Base-by-base conservation (phyloP, 2,329 filamentous ascomycete species). In the Cladosporium sp. region DNA sequence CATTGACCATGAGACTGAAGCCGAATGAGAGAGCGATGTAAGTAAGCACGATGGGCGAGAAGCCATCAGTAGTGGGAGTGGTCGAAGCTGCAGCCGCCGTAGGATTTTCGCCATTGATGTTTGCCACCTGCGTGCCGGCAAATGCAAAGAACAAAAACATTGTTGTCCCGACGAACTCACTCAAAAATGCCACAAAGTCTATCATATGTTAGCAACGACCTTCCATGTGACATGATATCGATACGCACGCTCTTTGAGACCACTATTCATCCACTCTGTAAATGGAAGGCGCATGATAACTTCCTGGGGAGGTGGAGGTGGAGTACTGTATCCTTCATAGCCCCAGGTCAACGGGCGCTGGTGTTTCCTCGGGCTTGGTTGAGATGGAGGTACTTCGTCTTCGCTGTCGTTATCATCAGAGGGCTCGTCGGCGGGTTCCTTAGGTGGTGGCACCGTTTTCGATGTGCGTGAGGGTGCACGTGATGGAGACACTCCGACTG, bases 131-230 rank as follows among this genome's bases (percentile, higher is more conserved):
- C 1, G 76, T 74, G 8, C 75, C 77, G 0, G 75, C 74, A 62
- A 80, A 78, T 4, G 77, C 74, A 60, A 79, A 78, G 68, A 79
- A 79, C 17, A 81, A 70, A 66, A 80, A 81, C 61, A 80, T 65
- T 39, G 79, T 77, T 0, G 80, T 84, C 30, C 81, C 81, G 12
- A 80, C 72, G 22, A 82, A 80, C 67, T 84, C 81, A 19, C 78
- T 78, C 9, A 78, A 54, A 14, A 75, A n/a, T 3, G 56, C 36
- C 14, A 59, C 56, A n/a, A 59, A 40, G 36, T 58, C 50, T 52
- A n/a, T 11, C 9, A 11, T 12, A 34, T 34, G 8, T 34, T 9
- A 34, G 30, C 11, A 9, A 11, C 11, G 30, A 34, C 30, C 5
- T 17, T 51, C 25, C 30, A 40, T 40, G 8, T 3, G 11, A 38